phyloP scores from a whole-genome alignment of 2,329 filamentous ascomycete genomes.

The Claviceps fusiformis region DNA sequence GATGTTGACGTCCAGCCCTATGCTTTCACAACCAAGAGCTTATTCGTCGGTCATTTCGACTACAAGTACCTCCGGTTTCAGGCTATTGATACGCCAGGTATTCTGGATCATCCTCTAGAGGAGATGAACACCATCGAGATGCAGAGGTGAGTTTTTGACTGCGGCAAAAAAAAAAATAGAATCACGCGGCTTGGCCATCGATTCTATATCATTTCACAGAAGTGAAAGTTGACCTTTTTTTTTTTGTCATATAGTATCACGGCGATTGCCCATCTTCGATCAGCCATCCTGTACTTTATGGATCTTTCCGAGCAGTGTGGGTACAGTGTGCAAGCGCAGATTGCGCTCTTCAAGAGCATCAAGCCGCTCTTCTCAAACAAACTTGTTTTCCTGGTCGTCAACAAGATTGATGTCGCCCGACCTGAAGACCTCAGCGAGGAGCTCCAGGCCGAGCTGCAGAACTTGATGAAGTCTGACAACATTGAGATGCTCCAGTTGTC shows the following conservation, averaged over 20 bases:
- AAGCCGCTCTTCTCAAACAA: constrained; percentile 97
- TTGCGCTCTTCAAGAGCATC: constrained; percentile 90
- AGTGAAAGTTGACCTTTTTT: neutral
- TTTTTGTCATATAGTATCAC: constrained; percentile 51
- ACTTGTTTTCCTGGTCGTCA: constrained; percentile 89
- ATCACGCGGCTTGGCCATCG: neutral
- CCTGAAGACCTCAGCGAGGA: constrained; percentile 77
- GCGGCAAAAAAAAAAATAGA: too few relatives aligned
- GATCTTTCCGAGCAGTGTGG: constrained; percentile 94
- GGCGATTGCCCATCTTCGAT: constrained; percentile 89
- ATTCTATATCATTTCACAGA: neutral
- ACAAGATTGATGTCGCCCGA: constrained; percentile 90
- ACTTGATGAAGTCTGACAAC: constrained; percentile 71
- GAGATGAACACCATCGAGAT: constrained; percentile 99
- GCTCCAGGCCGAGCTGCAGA: constrained; percentile 63
- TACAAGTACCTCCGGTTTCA: constrained; percentile 56
- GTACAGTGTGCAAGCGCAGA: constrained; percentile 84
- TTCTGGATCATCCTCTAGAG: constrained; percentile 90
- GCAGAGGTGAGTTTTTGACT: constrained; percentile 40
- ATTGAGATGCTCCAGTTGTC: constrained; percentile 89
- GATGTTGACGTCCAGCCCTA: constrained; percentile 97
- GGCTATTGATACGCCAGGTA: constrained; percentile 97
- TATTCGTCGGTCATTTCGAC: constrained; percentile 96
- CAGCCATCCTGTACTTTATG: constrained; percentile 96
- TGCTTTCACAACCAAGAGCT: constrained; percentile 93